Evolutionary conservation across 345 rosid species (phyloP).

Genomic region (Leavenworthia alabamica): DNA sequence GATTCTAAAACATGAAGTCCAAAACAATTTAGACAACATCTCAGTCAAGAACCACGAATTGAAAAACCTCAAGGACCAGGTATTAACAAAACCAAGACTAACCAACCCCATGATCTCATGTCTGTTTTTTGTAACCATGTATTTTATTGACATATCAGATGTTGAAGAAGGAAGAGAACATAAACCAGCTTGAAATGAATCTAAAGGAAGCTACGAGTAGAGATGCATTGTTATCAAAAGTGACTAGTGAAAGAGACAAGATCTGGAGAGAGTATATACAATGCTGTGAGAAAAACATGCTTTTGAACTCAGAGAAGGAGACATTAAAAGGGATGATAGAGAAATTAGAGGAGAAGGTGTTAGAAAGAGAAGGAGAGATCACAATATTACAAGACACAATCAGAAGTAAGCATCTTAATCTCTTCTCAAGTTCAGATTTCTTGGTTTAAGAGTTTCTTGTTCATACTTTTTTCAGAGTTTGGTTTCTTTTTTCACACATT

Average conservation of each 20-base stretch:
- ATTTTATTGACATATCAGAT: constrained; percentile 40
- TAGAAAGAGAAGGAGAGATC: constrained; percentile 86
- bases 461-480: neutral
- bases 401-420: constrained; percentile 44
- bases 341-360: constrained; percentile 64
- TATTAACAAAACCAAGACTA: constrained; percentile 17
- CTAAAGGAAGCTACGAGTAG: constrained; percentile 49
- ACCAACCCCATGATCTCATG: neutral
- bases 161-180: constrained; percentile 69
- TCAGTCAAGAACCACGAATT: constrained; percentile 58
- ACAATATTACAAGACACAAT: constrained; percentile 74
- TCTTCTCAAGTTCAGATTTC: constrained; percentile 54
- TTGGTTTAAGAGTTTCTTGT: constrained; percentile 25
- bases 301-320: constrained; percentile 62
- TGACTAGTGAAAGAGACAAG: constrained; percentile 69
- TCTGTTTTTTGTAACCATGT: too few species aligned
- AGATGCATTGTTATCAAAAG: constrained; percentile 56
- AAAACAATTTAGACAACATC: constrained; percentile 60
- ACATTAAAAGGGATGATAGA: constrained; percentile 61
- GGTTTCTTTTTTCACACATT: neutral
- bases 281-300: constrained; percentile 79
- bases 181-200: constrained; percentile 41
- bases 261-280: constrained; percentile 81
- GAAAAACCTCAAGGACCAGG: constrained; percentile 86
- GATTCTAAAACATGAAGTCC: constrained; percentile 62